Base-by-base conservation (phyloP, 2,329 filamentous ascomycete genomes). In the Byssochlamys sp. region DNA sequence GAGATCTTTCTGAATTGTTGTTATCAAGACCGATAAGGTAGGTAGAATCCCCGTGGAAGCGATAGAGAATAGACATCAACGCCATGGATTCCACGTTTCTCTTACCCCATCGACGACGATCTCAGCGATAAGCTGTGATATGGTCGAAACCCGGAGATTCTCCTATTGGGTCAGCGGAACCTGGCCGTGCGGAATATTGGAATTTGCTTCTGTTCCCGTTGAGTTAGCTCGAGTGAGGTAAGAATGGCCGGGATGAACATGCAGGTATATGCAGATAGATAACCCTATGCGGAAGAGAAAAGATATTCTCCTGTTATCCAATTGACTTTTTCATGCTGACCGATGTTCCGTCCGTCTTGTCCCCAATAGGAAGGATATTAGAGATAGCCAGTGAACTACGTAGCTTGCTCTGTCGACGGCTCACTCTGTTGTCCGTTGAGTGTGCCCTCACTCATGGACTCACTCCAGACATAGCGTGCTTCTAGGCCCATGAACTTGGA, bases 261-360 rank as follows among this genome's bases (percentile, higher is more conserved):
- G 39, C 14, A 24, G 4, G 39, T 14, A 45, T 24, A 45, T 24
- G 39, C 39, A 24, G 39, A 45, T 45, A 14, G n/a, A n/a, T n/a
- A n/a, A n/a, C 19, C n/a, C 2, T 45, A 12, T n/a, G 14, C 39
- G 19, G 5, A 11, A 5, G 4, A 2, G 35, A 39, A 4, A 39
- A 45, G 39, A 45, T 45, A 45, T 45, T 45, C 14, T 45, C 39
- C 39, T 6, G 19, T 45, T 14, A n/a, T 45, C 39, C 39, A 45
- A 28, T 51, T 28, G 25, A 26, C 9, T 26, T 4, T 51, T 11
- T 26, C 24, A 28, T 51, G 3, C 48, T 27, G 54, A 72, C 62
- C 0, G 78, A 77, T 4, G 79, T 65, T 29, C 68, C 63, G 52
- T 78, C 77, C 56, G 58, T 78, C 70, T 60, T 85, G 80, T 28